Evolutionary conservation across 305 asterid species (phyloP), one percentile per base, ranked within the genome.

Genomic region (Coffea humblotiana): DNA sequence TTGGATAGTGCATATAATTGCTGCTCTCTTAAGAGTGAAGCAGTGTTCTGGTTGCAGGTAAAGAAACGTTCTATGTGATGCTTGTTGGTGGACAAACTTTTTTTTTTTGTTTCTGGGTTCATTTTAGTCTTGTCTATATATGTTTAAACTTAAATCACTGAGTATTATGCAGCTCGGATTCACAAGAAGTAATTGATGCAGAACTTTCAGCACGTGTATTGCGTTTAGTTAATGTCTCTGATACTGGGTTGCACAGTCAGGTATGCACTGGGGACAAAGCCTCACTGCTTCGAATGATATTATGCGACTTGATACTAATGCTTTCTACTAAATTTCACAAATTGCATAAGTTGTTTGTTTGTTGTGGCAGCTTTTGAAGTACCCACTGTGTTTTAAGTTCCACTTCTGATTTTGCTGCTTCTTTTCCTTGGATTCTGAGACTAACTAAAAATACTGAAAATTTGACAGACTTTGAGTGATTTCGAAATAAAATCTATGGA

Each of bases 161-260:
- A 43, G 37, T 60, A 23, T 43, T 25, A 47, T 83, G 81, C 91
- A 96, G 99, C 84, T 80, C 76, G 72, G 99, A 96, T 88, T 88
- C 97, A 49, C 98, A 92, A 91, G 99, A 96, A 90, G 90, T 93
- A 65, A 82, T 89, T 81, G 99, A 96, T 89, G 99, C 99, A 40
- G 99, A 96, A 83, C 97, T 96, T 83, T 92, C 99, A 74, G 95
- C 97, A 80, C 98, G 97, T 79, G 98, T 94, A 77, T 83, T 96
- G 85, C 93, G 92, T 79, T 83, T 96, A 80, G 97, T 96, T 74
- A 93, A 94, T 87, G 88, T 90, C 86, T 93, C 98, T 71, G 98
- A 96, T 87, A 90, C 89, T 82, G 98, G 98, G 72, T 86, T 89
- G 78, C 97, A 92, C 87, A 88, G 93, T 86, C 97, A 90, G 98